Conservation (phyloP, 768 basidiomycete genomes). For the Kwoniella heveanensis region DNA sequence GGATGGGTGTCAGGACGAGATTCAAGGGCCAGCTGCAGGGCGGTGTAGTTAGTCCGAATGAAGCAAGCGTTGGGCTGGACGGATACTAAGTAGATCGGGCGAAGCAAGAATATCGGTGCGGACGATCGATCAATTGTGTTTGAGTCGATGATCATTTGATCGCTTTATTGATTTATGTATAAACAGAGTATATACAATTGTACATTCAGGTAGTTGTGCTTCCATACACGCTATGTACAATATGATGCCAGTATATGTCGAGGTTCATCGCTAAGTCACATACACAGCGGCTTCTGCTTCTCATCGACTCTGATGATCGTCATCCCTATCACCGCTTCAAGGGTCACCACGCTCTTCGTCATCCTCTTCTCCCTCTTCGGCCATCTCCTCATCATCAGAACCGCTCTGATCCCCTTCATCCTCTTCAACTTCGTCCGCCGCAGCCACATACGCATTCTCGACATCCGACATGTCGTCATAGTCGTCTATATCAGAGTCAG, state of each 20-base stretch:
- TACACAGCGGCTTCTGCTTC: conserved; percentile 1
- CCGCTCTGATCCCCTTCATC: conserved; percentile 3
- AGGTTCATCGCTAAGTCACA: background rate
- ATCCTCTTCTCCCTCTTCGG: conserved; percentile 2
- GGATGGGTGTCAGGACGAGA: conserved; percentile 61
- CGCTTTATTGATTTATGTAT: background rate
- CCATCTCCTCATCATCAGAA: conserved; percentile 2
- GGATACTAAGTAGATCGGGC: conserved; percentile 24
- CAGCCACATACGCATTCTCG: conserved; percentile 8
- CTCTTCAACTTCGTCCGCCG: background rate
- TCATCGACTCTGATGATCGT: background rate
- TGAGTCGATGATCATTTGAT: background rate
- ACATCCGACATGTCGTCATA: no score
- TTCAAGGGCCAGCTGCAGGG: conserved; percentile 39
- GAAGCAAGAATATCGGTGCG: no score
- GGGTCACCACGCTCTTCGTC: background rate
- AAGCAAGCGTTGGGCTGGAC: conserved; percentile 21
- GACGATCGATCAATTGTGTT: no score
- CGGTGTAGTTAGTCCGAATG: conserved; percentile 10
- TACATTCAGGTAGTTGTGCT: background rate
- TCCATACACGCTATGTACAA: conserved; percentile 3
- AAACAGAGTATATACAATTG: background rate
- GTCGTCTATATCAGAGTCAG: conserved; percentile 7
- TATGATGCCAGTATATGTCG: background rate
- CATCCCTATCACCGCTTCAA: background rate